Conservation (phyloP, 2,329 filamentous ascomycete species). For the Sordariomycetes sp. region DNA sequence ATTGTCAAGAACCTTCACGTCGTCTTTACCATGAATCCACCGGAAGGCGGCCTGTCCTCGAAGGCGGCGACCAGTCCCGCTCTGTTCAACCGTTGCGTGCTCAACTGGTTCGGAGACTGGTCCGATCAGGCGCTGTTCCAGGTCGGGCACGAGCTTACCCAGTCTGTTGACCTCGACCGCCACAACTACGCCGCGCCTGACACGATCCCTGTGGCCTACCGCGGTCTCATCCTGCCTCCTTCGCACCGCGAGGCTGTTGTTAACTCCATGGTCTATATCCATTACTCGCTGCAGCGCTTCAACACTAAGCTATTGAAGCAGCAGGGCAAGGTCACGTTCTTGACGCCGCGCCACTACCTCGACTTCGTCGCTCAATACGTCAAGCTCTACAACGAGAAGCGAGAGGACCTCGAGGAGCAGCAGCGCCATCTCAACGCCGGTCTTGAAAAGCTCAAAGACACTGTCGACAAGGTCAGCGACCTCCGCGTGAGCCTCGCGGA, state of each 20-base stretch:
- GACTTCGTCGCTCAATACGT: conserved; percentile 98
- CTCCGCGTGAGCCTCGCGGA: conserved; percentile 80
- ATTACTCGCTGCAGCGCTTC: conserved; percentile 85
- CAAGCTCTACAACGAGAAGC: conserved; percentile 94
- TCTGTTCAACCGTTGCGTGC: conserved; percentile 96
- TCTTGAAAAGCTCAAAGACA: conserved; percentile 92
- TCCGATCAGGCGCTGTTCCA: conserved; percentile 98
- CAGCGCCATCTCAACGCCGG: conserved; percentile 97
- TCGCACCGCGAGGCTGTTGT: conserved; percentile 85
- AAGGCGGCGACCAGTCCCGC: conserved; percentile 97
- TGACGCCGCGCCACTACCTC: conserved; percentile 92
- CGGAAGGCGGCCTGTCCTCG: conserved; percentile 83
- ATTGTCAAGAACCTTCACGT: conserved; percentile 99
- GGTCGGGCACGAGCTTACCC: conserved; percentile 87
- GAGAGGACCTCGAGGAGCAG: conserved; percentile 95
- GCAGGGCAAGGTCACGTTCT: conserved; percentile 82
- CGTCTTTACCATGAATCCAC: conserved; percentile 99
- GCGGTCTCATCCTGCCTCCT: conserved; percentile 70
- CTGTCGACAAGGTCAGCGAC: conserved; percentile 92
- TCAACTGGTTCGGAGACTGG: conserved; percentile 99
- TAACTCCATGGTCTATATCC: conserved; percentile 98
- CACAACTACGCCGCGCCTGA: conserved; percentile 77
- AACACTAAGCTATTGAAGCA: conserved; percentile 82
- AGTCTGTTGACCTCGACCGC: conserved; percentile 89
- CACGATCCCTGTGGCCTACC: conserved; percentile 84